Evolutionary conservation across 1,139 yeast species (phyloP).

Genomic region (Yamadazyma epiphylla): DNA sequence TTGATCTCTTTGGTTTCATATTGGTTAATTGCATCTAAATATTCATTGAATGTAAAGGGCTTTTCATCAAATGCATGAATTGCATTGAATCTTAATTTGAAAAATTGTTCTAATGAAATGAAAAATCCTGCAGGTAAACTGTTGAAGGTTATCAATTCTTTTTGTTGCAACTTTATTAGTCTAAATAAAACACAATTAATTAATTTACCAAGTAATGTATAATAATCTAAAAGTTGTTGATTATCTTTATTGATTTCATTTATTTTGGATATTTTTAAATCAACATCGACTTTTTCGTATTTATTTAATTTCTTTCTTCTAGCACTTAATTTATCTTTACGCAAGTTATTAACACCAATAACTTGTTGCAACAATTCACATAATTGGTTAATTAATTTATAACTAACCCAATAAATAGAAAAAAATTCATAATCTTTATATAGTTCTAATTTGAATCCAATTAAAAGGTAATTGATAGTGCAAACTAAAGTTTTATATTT

Average conservation of each 20-base stretch:
- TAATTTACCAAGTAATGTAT: conserved; percentile 33
- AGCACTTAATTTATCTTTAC: conserved; percentile 36
- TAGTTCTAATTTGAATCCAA: conserved; percentile 75
- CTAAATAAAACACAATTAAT: conserved; percentile 21
- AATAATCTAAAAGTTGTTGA: conserved; percentile 25
- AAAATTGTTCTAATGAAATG: conserved; percentile 49
- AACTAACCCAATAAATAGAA: conserved; percentile 63
- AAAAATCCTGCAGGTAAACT: conserved; percentile 25
- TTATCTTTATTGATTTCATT: conserved; percentile 15
- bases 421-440: conserved; percentile 71
- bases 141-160: conserved; percentile 23
- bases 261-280: conserved; percentile 28
- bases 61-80: conserved; percentile 86
- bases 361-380: conserved; percentile 48
- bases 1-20: conserved; percentile 7
- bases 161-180: conserved; percentile 22
- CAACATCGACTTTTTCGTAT: conserved; percentile 22
- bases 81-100: conserved; percentile 71
- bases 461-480: conserved; percentile 69
- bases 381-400: conserved; percentile 47
- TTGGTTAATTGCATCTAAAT: conserved; percentile 11
- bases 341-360: conserved; percentile 29
- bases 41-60: conserved; percentile 48
- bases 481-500: conserved; percentile 59
- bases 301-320: conserved; percentile 46